These are phyloP conservation scores for Lactarius hatsudake DNA, from an alignment of 768 basidiomycete genomes.

Conservation along the genomic window DNA sequence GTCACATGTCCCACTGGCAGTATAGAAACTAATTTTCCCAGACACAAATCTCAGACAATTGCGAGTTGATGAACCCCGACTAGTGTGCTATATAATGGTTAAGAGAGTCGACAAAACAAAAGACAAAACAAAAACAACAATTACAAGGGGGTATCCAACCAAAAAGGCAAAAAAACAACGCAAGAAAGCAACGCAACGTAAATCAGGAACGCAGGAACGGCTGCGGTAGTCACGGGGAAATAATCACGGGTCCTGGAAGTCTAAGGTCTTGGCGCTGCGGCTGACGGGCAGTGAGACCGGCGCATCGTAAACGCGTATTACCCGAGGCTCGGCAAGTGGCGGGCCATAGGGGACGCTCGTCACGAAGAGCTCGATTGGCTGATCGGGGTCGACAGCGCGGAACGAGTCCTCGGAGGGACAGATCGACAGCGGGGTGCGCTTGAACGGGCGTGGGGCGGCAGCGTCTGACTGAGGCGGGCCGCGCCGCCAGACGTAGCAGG, in stretches of 20 bases:
- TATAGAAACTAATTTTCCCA: too few relatives aligned
- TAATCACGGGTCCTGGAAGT: conserved; percentile 7
- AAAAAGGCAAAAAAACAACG: neutral
- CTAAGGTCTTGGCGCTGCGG: conserved; percentile 6
- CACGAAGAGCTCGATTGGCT: conserved; percentile 11
- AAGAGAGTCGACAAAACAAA: too few relatives aligned
- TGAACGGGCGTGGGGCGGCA: neutral
- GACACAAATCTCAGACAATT: too few relatives aligned
- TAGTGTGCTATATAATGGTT: too few relatives aligned
- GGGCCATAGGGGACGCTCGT: conserved; percentile 11
- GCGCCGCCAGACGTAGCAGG: conserved; percentile 17
- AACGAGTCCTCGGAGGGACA: conserved; percentile 11
- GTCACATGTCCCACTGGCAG: too few relatives aligned
- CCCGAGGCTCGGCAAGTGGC: conserved; percentile 21
- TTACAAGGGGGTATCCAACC: too few relatives aligned
- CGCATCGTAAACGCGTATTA: neutral
- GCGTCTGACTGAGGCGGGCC: neutral
- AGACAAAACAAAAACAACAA: too few relatives aligned
- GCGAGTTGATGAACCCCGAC: too few relatives aligned
- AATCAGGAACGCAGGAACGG: too few relatives aligned
- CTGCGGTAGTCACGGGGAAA: too few relatives aligned
- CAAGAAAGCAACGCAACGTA: neutral
- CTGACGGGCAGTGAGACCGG: conserved; percentile 4
- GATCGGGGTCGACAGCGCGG: conserved; percentile 17
- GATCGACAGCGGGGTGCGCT: conserved; percentile 14